These are phyloP conservation scores for Rhodotorula sp. DNA, from an alignment of 1,284 basidiomycete species.

Conservation along the genomic window DNA sequence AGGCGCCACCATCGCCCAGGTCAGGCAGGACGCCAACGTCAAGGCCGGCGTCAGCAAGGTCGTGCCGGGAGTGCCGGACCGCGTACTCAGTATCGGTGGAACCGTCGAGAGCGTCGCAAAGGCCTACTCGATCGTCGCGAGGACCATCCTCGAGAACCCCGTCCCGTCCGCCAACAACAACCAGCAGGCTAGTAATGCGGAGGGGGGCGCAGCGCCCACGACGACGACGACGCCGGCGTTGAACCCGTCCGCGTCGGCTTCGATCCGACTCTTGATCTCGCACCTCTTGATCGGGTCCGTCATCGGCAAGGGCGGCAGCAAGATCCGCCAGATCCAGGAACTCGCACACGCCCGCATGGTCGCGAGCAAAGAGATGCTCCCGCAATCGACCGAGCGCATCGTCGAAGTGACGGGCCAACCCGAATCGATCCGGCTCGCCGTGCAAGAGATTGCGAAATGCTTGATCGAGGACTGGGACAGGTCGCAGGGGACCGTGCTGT, in stretches of 20 bases:
- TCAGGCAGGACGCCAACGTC: slow-evolving; percentile 90
- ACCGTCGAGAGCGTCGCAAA: slow-evolving; percentile 87
- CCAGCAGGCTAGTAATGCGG: background rate
- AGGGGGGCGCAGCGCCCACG: background rate
- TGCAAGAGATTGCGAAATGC: slow-evolving; percentile 93
- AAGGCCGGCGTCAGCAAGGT: slow-evolving; percentile 99
- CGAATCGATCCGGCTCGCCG: slow-evolving; percentile 99
- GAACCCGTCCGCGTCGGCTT: slow-evolving; percentile 85
- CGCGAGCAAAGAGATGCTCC: slow-evolving; percentile 96
- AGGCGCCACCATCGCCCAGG: slow-evolving; percentile 94
- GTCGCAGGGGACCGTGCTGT: slow-evolving; percentile 86
- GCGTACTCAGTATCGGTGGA: slow-evolving; percentile 90
- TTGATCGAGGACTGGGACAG: slow-evolving; percentile 96
- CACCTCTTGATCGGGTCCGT: slow-evolving; percentile 99
- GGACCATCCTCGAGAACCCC: slow-evolving; percentile 75
- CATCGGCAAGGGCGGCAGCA: slow-evolving; percentile 97
- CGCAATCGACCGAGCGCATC: slow-evolving; percentile 96
- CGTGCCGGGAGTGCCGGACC: slow-evolving; percentile 94
- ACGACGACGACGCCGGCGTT: slow-evolving; percentile 49
- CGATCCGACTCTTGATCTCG: slow-evolving; percentile 96
- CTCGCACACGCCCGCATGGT: slow-evolving; percentile 95
- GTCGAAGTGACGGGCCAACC: slow-evolving; percentile 96
- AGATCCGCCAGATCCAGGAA: slow-evolving; percentile 99
- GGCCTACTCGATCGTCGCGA: slow-evolving; percentile 88
- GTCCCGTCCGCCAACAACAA: slow-evolving; percentile 38